Evolutionary conservation across 1,284 basidiomycete species (phyloP).

Genomic region (Sanghuangporus weigelae): DNA sequence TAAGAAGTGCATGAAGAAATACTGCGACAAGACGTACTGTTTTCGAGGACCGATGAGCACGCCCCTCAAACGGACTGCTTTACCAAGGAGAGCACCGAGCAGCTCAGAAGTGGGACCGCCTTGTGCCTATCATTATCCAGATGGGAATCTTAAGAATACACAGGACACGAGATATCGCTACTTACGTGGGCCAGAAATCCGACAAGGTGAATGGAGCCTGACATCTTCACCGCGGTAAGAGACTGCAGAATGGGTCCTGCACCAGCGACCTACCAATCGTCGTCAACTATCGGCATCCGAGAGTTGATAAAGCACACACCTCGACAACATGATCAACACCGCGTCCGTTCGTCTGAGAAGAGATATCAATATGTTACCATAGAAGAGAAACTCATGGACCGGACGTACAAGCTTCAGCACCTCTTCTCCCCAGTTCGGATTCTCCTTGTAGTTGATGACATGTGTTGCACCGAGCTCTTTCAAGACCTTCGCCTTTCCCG

Average conservation of each 20-base stretch:
- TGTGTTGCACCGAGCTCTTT: conserved; percentile 44
- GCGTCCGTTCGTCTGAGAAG: conserved; percentile 35
- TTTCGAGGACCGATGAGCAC: conserved; percentile 31
- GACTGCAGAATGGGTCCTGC: conserved; percentile 43
- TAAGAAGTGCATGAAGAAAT: conserved; percentile 3
- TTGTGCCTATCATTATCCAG: conserved; percentile 1
- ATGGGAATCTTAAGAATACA: not conserved
- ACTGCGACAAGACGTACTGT: conserved; percentile 24
- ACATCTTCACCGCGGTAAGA: conserved; percentile 35
- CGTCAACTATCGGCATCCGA: not conserved
- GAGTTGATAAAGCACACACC: conserved; percentile 23
- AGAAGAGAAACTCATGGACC: not conserved
- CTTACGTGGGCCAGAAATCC: conserved; percentile 39
- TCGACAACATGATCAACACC: conserved; percentile 60
- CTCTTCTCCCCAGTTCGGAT: conserved; percentile 50
- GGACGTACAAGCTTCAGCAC: conserved; percentile 35
- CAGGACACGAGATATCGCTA: not conserved
- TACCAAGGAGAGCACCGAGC: conserved; percentile 17
- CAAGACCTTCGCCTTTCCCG: conserved; percentile 48
- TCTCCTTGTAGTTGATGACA: conserved; percentile 53
- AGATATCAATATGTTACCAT: not conserved
- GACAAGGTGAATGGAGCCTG: conserved; percentile 46
- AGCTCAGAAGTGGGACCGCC: conserved; percentile 17
- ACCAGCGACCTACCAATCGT: conserved; percentile 39
- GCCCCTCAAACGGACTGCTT: conserved; percentile 27